Conservation (phyloP, 2,329 filamentous ascomycete genomes). For the Fusarium albosuccineum region DNA sequence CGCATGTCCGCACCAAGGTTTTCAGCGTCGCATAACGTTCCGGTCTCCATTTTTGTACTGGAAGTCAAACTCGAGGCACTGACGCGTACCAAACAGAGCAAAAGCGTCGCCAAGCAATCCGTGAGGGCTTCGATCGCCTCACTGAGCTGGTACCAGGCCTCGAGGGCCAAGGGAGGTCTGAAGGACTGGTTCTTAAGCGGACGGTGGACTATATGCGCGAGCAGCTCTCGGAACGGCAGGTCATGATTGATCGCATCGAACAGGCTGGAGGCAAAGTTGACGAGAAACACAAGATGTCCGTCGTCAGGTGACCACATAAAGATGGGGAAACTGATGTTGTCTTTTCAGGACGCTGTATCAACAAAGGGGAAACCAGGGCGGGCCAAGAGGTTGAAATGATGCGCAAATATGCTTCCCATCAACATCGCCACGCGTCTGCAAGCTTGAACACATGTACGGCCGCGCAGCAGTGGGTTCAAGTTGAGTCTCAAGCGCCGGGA, state of each 20-base stretch:
- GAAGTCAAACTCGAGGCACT: not conserved
- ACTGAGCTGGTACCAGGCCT: constrained; percentile 85
- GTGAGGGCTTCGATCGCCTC: constrained; percentile 85
- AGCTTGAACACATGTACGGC: not conserved
- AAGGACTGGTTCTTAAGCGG: constrained; percentile 83
- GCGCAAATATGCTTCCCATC: not conserved
- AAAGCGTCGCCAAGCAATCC: constrained; percentile 72
- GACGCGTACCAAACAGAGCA: constrained; percentile 52
- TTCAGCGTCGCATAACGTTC: not conserved
- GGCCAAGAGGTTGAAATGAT: constrained; percentile 31
- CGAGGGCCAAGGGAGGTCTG: constrained; percentile 85
- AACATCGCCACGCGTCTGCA: not conserved
- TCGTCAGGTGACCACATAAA: constrained; percentile 17
- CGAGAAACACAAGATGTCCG: constrained; percentile 59
- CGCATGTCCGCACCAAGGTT: constrained; percentile 11
- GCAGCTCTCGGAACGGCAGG: constrained; percentile 69
- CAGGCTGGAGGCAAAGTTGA: constrained; percentile 69
- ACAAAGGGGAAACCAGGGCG: constrained; percentile 29
- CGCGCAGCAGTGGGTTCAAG: not conserved
- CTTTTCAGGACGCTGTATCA: constrained; percentile 38
- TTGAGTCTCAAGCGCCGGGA: not conserved
- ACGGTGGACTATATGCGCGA: constrained; percentile 75
- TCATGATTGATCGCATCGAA: constrained; percentile 70
- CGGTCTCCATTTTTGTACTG: not conserved
- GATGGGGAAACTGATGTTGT: constrained; percentile 21